Evolutionary conservation across 108 stramenopile species (phyloP).

Genomic region (Aurantiochytrium sp.): DNA sequence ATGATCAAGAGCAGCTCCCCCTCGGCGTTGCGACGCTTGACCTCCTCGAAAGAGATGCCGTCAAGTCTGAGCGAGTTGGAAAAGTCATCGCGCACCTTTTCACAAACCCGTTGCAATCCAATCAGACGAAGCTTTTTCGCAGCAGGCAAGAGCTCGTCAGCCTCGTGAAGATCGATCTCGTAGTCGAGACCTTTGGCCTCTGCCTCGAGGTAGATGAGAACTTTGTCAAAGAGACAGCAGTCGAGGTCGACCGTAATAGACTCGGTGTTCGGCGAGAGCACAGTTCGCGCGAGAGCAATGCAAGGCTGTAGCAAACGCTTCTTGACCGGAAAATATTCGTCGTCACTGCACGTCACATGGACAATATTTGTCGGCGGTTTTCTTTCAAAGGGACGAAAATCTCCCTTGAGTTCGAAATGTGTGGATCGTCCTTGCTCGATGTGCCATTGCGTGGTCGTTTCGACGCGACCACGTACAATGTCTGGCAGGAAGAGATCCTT

Average conservation of each 20-base stretch:
- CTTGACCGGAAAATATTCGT: constrained; percentile 9
- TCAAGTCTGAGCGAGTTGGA: neutral
- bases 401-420: too few species aligned
- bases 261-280: neutral
- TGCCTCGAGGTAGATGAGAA: constrained; percentile 15
- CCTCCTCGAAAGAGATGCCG: neutral
- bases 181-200: neutral
- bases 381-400: neutral
- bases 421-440: neutral
- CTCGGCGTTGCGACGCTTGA: neutral
- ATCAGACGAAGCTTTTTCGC: neutral
- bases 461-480: neutral
- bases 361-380: neutral
- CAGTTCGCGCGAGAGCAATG: neutral
- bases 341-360: neutral
- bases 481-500: neutral
- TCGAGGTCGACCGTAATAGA: neutral
- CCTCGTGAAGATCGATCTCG: neutral
- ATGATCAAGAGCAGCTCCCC: constrained; percentile 12
- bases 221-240: constrained; percentile 15
- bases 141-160: neutral
- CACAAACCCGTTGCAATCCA: neutral
- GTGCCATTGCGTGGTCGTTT: neutral
- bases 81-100: neutral
- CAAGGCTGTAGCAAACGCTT: constrained; percentile 7